phyloP scores from a whole-genome alignment of 345 rosid genomes.

The Kandelia obovata region DNA sequence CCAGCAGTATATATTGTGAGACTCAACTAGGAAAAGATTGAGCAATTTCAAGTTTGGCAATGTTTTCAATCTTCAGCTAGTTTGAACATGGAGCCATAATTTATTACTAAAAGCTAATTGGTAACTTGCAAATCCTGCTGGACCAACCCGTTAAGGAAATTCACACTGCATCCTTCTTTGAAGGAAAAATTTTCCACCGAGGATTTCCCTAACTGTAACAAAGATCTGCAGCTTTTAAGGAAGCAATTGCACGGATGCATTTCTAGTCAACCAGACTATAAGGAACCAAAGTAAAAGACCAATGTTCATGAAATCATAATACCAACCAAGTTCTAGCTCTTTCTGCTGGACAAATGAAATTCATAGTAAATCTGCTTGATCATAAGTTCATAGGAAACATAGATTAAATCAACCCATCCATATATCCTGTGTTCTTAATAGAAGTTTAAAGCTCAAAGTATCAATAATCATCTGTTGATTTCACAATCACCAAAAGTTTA shows the following conservation, averaged over 20 bases:
- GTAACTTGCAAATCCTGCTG: neutral
- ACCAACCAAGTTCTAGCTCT: too few species aligned
- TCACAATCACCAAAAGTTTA: conserved; percentile 10
- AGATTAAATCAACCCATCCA: too few species aligned
- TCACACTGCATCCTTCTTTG: neutral
- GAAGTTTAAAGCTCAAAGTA: conserved; percentile 6
- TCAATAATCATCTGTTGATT: neutral
- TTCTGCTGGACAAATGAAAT: too few species aligned
- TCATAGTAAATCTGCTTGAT: too few species aligned
- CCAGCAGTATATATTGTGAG: neutral
- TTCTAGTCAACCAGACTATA: too few species aligned
- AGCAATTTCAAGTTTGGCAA: neutral
- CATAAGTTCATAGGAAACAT: too few species aligned
- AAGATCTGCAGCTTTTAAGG: neutral
- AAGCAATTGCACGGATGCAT: neutral
- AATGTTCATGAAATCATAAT: neutral
- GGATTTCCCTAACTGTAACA: neutral
- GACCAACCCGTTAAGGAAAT: neutral
- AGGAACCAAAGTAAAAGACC: too few species aligned
- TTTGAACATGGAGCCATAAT: neutral
- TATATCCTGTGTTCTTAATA: neutral
- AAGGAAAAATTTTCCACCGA: neutral
- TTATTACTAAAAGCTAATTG: too few species aligned
- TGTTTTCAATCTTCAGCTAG: neutral
- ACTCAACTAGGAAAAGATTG: neutral